Evolutionary conservation across 805 yeast species (phyloP).

Genomic region (Candida insectorum): DNA sequence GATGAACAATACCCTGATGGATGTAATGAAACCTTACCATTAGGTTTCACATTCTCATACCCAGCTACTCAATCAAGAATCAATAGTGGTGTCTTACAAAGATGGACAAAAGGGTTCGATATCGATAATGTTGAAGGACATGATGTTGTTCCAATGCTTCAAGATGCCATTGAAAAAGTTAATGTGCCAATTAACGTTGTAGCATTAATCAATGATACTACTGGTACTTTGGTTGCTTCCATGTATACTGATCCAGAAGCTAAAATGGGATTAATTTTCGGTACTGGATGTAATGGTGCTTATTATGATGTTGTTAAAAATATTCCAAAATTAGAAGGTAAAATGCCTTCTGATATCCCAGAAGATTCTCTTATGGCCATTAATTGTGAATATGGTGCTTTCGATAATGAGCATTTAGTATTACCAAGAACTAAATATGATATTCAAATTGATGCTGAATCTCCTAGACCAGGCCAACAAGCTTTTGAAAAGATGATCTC

Average conservation of each 20-base stretch:
- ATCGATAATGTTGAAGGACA: slow-evolving; percentile 90
- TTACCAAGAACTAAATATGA: slow-evolving; percentile 93
- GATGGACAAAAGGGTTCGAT: slow-evolving; percentile 98
- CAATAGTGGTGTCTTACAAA: slow-evolving; percentile 81
- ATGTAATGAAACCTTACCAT: slow-evolving; percentile 56
- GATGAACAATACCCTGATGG: slow-evolving; percentile 69
- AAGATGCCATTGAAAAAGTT: slow-evolving; percentile 60
- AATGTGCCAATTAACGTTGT: slow-evolving; percentile 80
- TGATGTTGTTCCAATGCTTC: slow-evolving; percentile 91
- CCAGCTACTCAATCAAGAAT: slow-evolving; percentile 84
- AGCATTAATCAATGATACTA: slow-evolving; percentile 93
- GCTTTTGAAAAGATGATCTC: slow-evolving; percentile 96
- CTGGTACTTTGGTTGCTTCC: slow-evolving; percentile 95
- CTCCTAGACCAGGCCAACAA: slow-evolving; percentile 97
- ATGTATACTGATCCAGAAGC: slow-evolving; percentile 86
- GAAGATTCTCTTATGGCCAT: slow-evolving; percentile 81
- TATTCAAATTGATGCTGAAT: slow-evolving; percentile 69
- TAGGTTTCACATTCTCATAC: slow-evolving; percentile 94
- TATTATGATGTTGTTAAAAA: slow-evolving; percentile 74
- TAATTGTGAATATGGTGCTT: slow-evolving; percentile 98
- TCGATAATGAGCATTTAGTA: slow-evolving; percentile 81
- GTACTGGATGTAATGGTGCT: slow-evolving; percentile 97
- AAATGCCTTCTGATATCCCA: slow-evolving; percentile 59
- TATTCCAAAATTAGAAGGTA: slow-evolving; percentile 80
- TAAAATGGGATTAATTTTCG: slow-evolving; percentile 93